Evolutionary conservation across 345 rosid species (phyloP).

Genomic region (Reutealis trisperma): DNA sequence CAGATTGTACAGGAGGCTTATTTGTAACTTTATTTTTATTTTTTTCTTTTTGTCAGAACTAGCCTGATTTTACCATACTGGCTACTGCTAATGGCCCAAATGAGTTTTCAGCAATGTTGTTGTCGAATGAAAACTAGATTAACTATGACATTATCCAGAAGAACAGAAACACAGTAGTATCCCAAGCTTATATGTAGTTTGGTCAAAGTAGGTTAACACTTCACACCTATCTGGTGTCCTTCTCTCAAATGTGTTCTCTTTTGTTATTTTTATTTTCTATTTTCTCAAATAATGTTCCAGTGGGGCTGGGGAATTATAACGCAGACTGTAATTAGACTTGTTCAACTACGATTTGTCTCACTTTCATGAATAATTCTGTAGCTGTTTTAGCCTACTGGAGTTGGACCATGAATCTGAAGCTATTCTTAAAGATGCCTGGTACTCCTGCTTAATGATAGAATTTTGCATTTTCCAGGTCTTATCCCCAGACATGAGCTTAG

Average conservation of each 20-base stretch:
- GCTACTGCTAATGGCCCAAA: neutral
- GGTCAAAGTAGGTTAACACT: neutral
- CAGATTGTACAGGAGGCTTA: neutral
- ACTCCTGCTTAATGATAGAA: neutral
- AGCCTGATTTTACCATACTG: neutral
- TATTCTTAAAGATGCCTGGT: neutral
- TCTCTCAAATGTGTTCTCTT: neutral
- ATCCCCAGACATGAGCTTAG: slow-evolving; percentile 96
- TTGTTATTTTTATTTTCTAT: neutral
- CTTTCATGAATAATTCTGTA: neutral
- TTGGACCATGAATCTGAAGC: neutral
- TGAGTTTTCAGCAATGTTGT: neutral
- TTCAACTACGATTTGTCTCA: neutral
- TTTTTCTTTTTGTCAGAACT: neutral
- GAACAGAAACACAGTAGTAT: neutral
- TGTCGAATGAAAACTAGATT: neutral
- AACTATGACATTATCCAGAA: neutral
- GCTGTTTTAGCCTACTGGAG: neutral
- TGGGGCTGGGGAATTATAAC: neutral
- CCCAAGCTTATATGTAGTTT: neutral
- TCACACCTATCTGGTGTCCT: neutral
- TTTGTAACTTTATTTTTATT: neutral
- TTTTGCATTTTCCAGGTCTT: slow-evolving; percentile 59
- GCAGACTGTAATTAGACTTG: neutral
- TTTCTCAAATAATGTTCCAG: neutral